A percentile compares a stretch with the other conserved stretches of the same genome.
Conservation (phyloP, 257 asterid species). For the Leonotis leonurus region DNA sequence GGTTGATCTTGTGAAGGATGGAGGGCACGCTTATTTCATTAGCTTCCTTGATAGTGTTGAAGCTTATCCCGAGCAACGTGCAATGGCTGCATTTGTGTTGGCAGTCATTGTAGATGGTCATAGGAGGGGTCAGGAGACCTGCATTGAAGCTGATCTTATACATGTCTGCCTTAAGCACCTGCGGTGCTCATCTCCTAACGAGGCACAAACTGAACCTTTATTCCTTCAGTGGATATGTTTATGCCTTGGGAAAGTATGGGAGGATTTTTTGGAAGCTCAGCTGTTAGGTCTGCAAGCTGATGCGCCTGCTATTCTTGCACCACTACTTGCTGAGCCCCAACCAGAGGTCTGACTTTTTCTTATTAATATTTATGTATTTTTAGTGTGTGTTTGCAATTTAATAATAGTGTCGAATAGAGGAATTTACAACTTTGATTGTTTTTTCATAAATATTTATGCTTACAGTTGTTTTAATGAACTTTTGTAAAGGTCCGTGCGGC, state of each 20-base stretch:
- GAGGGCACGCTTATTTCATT: constrained; percentile 85
- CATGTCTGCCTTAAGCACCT: constrained; percentile 82
- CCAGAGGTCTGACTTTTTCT: constrained; percentile 66
- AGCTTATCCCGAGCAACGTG: constrained; percentile 98
- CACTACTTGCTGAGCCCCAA: constrained; percentile 90
- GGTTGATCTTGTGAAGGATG: constrained; percentile 98
- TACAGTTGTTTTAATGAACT: constrained; percentile 9
- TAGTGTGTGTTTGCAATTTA: neutral
- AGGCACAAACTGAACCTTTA: constrained; percentile 81
- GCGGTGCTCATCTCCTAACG: constrained; percentile 65
- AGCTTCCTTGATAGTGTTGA: constrained; percentile 90
- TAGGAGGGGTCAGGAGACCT: constrained; percentile 89
- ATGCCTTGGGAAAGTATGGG: constrained; percentile 96
- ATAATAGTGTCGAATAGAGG: neutral
- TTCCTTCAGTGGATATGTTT: constrained; percentile 98
- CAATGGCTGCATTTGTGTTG: constrained; percentile 99
- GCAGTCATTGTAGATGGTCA: constrained; percentile 97
- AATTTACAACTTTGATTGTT: neutral
- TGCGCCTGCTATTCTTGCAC: constrained; percentile 76
- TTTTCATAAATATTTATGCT: neutral
- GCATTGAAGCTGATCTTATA: constrained; percentile 74
- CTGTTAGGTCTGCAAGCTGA: constrained; percentile 72
- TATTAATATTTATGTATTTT: neutral
- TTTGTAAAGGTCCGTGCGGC: constrained; percentile 86
- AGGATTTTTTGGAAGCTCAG: constrained; percentile 88